These are phyloP conservation scores for Salvia splendens DNA, from an alignment of 257 asterid genomes.

Conservation along the genomic window DNA sequence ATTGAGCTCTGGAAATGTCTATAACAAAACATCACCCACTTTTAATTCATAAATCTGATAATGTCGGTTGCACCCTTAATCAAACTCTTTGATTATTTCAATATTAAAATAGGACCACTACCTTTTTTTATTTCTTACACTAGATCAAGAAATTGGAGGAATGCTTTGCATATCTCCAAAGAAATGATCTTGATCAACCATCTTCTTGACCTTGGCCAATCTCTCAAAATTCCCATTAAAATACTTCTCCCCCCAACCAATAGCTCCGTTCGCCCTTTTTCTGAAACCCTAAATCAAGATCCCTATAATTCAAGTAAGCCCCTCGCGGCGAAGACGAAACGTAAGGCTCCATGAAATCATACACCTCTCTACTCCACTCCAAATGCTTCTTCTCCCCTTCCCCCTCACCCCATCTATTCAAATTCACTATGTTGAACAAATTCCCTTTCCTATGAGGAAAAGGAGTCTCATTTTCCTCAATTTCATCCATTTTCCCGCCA, in stretches of 20 bases:
- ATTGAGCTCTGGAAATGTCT: no score
- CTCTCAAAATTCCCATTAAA: constrained; percentile 10
- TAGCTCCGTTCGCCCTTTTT: constrained; percentile 26
- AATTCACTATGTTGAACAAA: constrained; percentile 50
- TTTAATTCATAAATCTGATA: no score
- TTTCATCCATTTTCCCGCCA: constrained; percentile 55
- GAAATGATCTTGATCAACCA: constrained; percentile 9
- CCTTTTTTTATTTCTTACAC: no score
- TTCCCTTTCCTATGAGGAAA: constrained; percentile 65
- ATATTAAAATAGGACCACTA: no score
- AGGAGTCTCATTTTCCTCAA: constrained; percentile 44
- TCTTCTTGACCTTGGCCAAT: constrained; percentile 12
- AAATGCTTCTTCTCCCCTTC: constrained; percentile 34
- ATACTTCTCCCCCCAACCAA: constrained; percentile 50
- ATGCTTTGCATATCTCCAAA: constrained; percentile 11
- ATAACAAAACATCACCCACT: no score
- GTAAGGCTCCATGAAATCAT: constrained; percentile 45
- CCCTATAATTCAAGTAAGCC: constrained; percentile 59
- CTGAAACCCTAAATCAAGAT: constrained; percentile 60
- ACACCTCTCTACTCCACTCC: constrained; percentile 42
- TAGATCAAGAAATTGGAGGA: not conserved
- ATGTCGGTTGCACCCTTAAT: no score
- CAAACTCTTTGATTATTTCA: no score
- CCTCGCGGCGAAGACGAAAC: constrained; percentile 51
- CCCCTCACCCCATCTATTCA: constrained; percentile 44